Conservation (phyloP, 352 stramenopile species). For the Halophytophthora polymorphica region DNA sequence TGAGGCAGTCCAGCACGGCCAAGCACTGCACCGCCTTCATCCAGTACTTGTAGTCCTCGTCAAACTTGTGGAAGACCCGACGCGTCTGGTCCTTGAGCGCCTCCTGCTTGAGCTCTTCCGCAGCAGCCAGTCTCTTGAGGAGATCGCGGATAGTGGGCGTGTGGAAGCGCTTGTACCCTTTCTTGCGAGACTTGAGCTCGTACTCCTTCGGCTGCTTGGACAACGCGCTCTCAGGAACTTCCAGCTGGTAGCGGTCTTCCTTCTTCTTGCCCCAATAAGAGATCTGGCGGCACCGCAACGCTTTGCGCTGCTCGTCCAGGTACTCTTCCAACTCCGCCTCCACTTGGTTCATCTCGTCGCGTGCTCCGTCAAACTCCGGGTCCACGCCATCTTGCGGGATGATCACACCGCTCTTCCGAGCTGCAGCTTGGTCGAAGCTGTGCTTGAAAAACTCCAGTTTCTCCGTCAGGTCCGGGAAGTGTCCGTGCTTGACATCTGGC, state of each 20-base stretch:
- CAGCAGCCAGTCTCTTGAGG: slow-evolving; percentile 65
- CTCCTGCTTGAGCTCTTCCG: slow-evolving; percentile 78
- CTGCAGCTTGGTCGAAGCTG: slow-evolving; percentile 95
- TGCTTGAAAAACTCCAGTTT: slow-evolving; percentile 95
- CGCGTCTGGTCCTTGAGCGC: slow-evolving; percentile 89
- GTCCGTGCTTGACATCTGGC: slow-evolving; percentile 32
- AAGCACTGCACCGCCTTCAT: slow-evolving; percentile 91
- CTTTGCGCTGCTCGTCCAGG: slow-evolving; percentile 67
- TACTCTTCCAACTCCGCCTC: slow-evolving; percentile 91
- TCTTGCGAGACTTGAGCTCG: slow-evolving; percentile 92
- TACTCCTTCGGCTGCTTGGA: slow-evolving; percentile 93
- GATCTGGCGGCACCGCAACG: slow-evolving; percentile 80
- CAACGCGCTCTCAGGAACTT: slow-evolving; percentile 83
- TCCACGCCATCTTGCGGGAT: slow-evolving; percentile 94
- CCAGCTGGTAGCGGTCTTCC: slow-evolving; percentile 91
- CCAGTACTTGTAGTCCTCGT: slow-evolving; percentile 92
- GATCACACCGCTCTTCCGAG: slow-evolving; percentile 90
- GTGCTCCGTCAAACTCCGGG: slow-evolving; percentile 91
- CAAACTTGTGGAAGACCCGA: slow-evolving; percentile 96
- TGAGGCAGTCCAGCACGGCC: slow-evolving; percentile 93
- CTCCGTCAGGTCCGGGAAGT: slow-evolving; percentile 90
- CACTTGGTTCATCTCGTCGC: slow-evolving; percentile 84
- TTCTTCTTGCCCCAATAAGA: slow-evolving; percentile 98
- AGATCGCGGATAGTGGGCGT: slow-evolving; percentile 83
- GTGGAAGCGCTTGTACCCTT: slow-evolving; percentile 92